phyloP scores from a whole-genome alignment of 148 eudicot species.

The Cornus florida region DNA sequence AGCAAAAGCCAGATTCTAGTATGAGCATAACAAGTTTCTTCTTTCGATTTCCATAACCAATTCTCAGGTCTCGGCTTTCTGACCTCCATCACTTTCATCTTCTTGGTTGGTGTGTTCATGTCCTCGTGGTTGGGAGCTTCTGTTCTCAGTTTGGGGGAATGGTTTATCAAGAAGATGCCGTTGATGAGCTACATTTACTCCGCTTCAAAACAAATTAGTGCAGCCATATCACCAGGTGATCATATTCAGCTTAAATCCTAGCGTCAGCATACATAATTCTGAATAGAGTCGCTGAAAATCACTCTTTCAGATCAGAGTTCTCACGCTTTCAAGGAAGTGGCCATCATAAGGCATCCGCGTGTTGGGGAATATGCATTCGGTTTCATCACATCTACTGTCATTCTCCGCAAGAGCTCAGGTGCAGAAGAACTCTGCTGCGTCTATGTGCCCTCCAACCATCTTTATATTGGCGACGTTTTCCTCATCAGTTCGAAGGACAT shows the following conservation, averaged over 20 bases:
- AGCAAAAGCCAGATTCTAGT: neutral
- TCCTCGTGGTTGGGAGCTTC: constrained; percentile 86
- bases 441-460: constrained; percentile 81
- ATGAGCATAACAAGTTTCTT: neutral
- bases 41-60: neutral
- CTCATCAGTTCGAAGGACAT: constrained; percentile 73
- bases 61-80: constrained; percentile 66
- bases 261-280: neutral
- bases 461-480: constrained; percentile 74
- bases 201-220: constrained; percentile 87
- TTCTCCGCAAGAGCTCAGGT: constrained; percentile 54
- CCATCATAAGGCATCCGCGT: constrained; percentile 81
- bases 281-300: constrained; percentile 7
- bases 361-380: constrained; percentile 84
- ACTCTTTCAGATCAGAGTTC: constrained; percentile 58
- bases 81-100: constrained; percentile 69
- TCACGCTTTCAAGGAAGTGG: constrained; percentile 83
- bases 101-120: constrained; percentile 82
- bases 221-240: constrained; percentile 85
- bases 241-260: neutral
- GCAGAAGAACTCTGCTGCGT: constrained; percentile 78
- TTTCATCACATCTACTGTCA: constrained; percentile 75
- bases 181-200: constrained; percentile 69
- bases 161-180: constrained; percentile 85
- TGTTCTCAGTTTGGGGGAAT: constrained; percentile 64